phyloP scores from a whole-genome alignment of 2,329 filamentous ascomycete genomes.

The Beauveria scarabaeidicola region DNA sequence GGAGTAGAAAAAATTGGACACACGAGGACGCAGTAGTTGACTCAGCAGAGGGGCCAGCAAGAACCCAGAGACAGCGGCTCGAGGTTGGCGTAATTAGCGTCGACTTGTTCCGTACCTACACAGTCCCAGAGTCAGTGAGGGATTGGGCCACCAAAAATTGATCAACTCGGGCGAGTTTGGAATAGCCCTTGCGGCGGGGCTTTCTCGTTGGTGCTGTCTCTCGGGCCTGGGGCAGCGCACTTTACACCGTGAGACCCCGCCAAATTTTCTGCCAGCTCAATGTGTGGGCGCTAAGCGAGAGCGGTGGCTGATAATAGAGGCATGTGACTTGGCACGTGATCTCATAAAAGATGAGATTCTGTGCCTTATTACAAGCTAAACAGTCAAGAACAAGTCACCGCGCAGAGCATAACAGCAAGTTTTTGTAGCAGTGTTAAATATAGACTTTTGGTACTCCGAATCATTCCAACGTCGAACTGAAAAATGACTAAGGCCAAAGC shows the following conservation, averaged over 20 bases:
- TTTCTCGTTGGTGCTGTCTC: conserved; percentile 11
- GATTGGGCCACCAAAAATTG: conserved; percentile 21
- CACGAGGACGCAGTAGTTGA: conserved; percentile 4
- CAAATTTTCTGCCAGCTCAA: conserved; percentile 29
- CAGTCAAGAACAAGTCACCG: neutral
- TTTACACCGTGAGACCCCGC: conserved; percentile 22
- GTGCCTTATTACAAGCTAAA: neutral
- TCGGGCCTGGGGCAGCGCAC: neutral
- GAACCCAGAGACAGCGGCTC: neutral
- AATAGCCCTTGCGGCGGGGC: conserved; percentile 33
- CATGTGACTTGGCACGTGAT: conserved; percentile 20
- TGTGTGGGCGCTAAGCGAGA: conserved; percentile 35
- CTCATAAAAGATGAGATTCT: neutral
- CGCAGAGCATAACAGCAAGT: too few species aligned
- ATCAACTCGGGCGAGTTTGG: conserved; percentile 16
- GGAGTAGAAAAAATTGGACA: conserved; percentile 14
- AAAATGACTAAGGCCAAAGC: neutral
- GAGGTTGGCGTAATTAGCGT: conserved; percentile 8
- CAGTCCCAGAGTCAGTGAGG: conserved; percentile 10
- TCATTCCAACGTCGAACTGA: conserved; percentile 1
- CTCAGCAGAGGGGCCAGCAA: conserved; percentile 8
- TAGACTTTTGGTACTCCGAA: conserved; percentile 8
- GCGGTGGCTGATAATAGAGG: conserved; percentile 24
- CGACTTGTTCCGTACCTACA: neutral
- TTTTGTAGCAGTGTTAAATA: neutral